Evolutionary conservation across 768 basidiomycete species (phyloP).

Genomic region (Boletus sp.): DNA sequence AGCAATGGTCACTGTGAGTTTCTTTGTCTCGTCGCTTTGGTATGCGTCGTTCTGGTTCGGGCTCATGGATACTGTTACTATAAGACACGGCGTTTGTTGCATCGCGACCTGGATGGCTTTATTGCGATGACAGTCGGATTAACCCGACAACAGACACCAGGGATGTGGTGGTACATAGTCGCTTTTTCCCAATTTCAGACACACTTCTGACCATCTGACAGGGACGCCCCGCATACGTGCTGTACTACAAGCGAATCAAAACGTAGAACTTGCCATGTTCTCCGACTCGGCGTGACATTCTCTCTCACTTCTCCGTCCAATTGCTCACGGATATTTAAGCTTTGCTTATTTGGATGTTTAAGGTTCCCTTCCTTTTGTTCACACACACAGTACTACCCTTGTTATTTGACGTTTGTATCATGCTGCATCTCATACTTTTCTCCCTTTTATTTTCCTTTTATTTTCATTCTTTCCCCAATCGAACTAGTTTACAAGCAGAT

Average conservation of each 20-base stretch:
- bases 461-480: neutral
- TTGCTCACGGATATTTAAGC: constrained; percentile 18
- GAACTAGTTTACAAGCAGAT: constrained; percentile 29
- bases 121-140: constrained; percentile 92
- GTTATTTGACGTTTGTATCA: constrained; percentile 13
- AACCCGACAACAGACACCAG: constrained; percentile 65
- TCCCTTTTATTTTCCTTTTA: neutral
- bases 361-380: neutral
- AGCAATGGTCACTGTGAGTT: constrained; percentile 93
- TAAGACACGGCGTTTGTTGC: constrained; percentile 91
- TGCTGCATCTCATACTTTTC: constrained; percentile 15
- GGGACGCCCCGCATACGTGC: constrained; percentile 68
- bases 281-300: neutral
- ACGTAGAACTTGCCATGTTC: constrained; percentile 10
- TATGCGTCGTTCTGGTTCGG: neutral
- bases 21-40: neutral
- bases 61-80: neutral
- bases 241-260: constrained; percentile 70
- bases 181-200: neutral
- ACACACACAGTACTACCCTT: constrained; percentile 16
- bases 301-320: neutral
- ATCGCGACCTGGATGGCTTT: constrained; percentile 84
- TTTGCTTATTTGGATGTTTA: constrained; percentile 28
- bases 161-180: constrained; percentile 73
- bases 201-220: constrained; percentile 35